These are phyloP conservation scores for Brassica napus DNA, from an alignment of 345 rosid genomes.

Conservation along the genomic window Da-Ae NC_063434.1:1832001-1832500, in stretches of 20 bases:
- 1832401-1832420: slow-evolving; percentile 30
- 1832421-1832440: slow-evolving; percentile 10
- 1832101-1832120: slow-evolving; percentile 88
- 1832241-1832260: slow-evolving; percentile 46
- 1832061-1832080: slow-evolving; percentile 62
- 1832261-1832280: slow-evolving; percentile 65
- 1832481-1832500: slow-evolving; percentile 20
- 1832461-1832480: slow-evolving; percentile 31
- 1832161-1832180: slow-evolving; percentile 95
- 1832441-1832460: background rate
- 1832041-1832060: slow-evolving; percentile 81
- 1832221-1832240: background rate
- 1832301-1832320: slow-evolving; percentile 63
- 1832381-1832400: slow-evolving; percentile 24
- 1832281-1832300: slow-evolving; percentile 80
- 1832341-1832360: slow-evolving; percentile 82
- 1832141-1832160: slow-evolving; percentile 84
- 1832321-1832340: slow-evolving; percentile 76
- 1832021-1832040: slow-evolving; percentile 88
- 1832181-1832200: slow-evolving; percentile 27
- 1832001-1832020: slow-evolving; percentile 59
- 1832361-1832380: slow-evolving; percentile 50
- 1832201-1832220: background rate
- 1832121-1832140: slow-evolving; percentile 85
- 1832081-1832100: slow-evolving; percentile 47